A percentile compares a stretch with the other conserved stretches of the same genome.
phyloP scores from a whole-genome alignment of 257 asterid species.

The Petunia axillaris region DNA sequence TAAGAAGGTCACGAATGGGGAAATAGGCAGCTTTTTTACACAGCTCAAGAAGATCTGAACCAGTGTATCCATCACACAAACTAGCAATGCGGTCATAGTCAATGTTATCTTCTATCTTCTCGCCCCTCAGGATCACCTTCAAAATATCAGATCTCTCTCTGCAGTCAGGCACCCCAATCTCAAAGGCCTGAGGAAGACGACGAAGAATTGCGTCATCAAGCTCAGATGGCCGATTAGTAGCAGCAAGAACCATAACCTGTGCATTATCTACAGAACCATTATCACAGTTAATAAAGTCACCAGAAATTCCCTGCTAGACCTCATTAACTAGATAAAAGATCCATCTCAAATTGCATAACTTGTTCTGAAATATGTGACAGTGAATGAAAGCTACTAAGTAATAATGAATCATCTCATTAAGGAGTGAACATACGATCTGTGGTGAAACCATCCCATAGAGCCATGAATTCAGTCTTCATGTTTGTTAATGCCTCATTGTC shows the following conservation, averaged over 20 bases:
- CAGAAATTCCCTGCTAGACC: slow-evolving; percentile 6
- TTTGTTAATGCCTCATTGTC: slow-evolving; percentile 86
- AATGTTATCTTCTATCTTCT: slow-evolving; percentile 63
- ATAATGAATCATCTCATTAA: slow-evolving; percentile 2
- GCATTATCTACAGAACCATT: slow-evolving; percentile 61
- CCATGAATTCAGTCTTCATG: slow-evolving; percentile 99
- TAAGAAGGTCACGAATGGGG: slow-evolving; percentile 77
- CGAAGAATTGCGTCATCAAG: slow-evolving; percentile 98
- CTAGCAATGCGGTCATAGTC: slow-evolving; percentile 69
- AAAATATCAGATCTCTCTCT: slow-evolving; percentile 72
- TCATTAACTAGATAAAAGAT: background rate
- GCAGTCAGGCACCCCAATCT: slow-evolving; percentile 74
- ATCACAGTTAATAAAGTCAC: slow-evolving; percentile 26
- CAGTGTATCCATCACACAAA: slow-evolving; percentile 82
- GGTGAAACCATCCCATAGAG: slow-evolving; percentile 99
- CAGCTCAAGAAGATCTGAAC: slow-evolving; percentile 90
- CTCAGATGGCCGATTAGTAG: slow-evolving; percentile 97
- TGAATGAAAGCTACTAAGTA: slow-evolving; percentile 2
- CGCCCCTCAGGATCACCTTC: slow-evolving; percentile 83
- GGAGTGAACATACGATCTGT: slow-evolving; percentile 72
- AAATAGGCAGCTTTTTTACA: slow-evolving; percentile 94
- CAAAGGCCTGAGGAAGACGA: slow-evolving; percentile 96
- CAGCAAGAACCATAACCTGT: slow-evolving; percentile 94
- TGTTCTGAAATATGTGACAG: background rate
- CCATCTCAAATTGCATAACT: slow-evolving; percentile 20